phyloP scores from a whole-genome alignment of 2,329 filamentous ascomycete species.

The Trichothecium roseum region DNA sequence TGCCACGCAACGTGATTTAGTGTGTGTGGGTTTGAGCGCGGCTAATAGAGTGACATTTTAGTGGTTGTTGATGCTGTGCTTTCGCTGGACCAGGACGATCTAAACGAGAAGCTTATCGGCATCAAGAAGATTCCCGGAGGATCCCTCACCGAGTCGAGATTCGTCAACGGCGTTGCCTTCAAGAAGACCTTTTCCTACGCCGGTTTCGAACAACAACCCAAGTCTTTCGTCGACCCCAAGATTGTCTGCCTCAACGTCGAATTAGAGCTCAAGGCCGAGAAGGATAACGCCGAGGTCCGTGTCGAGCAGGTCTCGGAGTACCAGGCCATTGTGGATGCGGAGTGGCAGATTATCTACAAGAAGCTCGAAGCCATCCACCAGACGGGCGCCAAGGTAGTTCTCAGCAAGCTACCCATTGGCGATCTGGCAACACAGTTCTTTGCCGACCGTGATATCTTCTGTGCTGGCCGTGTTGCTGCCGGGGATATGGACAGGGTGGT shows the following conservation, averaged over 20 bases:
- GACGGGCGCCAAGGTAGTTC: constrained; percentile 92
- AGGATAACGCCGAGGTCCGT: constrained; percentile 96
- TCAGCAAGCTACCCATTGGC: constrained; percentile 94
- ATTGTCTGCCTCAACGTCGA: constrained; percentile 97
- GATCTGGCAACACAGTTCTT: constrained; percentile 97
- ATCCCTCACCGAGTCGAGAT: constrained; percentile 89
- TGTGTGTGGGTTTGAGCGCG: neutral
- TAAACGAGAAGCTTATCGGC: constrained; percentile 96
- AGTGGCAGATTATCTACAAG: constrained; percentile 99
- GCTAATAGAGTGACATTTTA: constrained; percentile 27
- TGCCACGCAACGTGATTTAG: constrained; percentile 2
- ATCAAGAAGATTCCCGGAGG: constrained; percentile 98
- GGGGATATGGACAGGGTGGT: constrained; percentile 96
- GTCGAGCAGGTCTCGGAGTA: constrained; percentile 99
- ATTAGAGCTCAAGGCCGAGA: constrained; percentile 95
- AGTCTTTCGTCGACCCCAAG: constrained; percentile 87
- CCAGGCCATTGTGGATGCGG: constrained; percentile 96
- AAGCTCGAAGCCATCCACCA: constrained; percentile 93
- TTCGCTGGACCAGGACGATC: constrained; percentile 88
- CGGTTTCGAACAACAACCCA: constrained; percentile 98
- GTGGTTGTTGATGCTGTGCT: constrained; percentile 98
- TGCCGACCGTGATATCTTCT: constrained; percentile 96
- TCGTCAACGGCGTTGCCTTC: constrained; percentile 96
- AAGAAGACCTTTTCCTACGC: constrained; percentile 99
- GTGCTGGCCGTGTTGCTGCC: constrained; percentile 80